A percentile compares a stretch with the other conserved stretches of the same genome.
These are phyloP conservation scores for Agrocybe pediades DNA, from an alignment of 768 basidiomycete species.

Conservation along the genomic window DNA sequence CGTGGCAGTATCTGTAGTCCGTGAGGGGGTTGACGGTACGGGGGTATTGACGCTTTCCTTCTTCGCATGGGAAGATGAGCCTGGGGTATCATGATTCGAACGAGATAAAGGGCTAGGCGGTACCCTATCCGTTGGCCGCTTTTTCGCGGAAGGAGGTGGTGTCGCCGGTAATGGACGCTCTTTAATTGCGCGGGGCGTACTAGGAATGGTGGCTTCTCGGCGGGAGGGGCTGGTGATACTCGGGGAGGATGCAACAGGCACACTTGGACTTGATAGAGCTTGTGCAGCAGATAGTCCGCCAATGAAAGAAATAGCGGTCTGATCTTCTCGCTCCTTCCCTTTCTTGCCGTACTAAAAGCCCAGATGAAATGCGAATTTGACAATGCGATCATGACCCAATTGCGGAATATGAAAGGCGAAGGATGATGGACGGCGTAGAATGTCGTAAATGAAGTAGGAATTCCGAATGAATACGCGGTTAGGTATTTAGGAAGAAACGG, in stretches of 20 bases:
- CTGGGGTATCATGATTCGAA: constrained; percentile 6
- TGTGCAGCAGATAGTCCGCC: constrained; percentile 36
- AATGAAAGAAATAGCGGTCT: constrained; percentile 29
- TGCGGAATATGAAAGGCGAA: constrained; percentile 10
- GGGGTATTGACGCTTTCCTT: constrained; percentile 7
- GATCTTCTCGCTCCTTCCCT: constrained; percentile 54
- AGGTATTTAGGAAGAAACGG: constrained; percentile 6
- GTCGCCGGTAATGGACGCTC: constrained; percentile 24
- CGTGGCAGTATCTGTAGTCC: constrained; percentile 55
- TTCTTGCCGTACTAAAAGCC: constrained; percentile 56
- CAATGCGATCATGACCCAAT: constrained; percentile 3
- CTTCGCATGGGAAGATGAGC: constrained; percentile 12
- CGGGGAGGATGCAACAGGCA: constrained; percentile 23
- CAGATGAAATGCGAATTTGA: constrained; percentile 5
- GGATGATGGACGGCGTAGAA: constrained; percentile 5
- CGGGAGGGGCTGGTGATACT: constrained; percentile 16
- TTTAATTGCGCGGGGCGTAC: constrained; percentile 25
- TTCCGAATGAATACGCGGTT: constrained; percentile 16
- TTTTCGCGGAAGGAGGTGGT: constrained; percentile 17
- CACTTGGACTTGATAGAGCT: constrained; percentile 34
- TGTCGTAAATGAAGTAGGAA: constrained; percentile 12
- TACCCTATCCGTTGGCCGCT: constrained; percentile 8
- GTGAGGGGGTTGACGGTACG: constrained; percentile 26
- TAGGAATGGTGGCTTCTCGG: constrained; percentile 23
- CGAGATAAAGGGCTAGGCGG: constrained; percentile 13